phyloP scores from a whole-genome alignment of 2,329 filamentous ascomycete species.

The Neophaeococcomyces aloes region DNA sequence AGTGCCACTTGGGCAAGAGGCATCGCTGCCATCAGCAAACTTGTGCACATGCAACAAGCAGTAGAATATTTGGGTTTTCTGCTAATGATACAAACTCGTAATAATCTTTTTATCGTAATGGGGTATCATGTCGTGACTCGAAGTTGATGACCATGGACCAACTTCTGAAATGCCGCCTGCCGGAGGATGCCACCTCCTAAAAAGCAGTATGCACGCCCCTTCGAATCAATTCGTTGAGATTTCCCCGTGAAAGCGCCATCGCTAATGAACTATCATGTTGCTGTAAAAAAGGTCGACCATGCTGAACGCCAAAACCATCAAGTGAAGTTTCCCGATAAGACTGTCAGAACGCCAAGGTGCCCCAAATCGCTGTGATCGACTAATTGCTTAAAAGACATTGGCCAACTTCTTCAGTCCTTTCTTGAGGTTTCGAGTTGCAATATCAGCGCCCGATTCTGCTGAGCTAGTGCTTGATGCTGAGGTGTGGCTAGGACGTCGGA shows the following conservation, averaged over 20 bases:
- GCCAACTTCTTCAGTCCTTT: constrained; percentile 21
- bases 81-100: constrained; percentile 4
- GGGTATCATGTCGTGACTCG: constrained; percentile 8
- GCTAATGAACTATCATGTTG: background rate
- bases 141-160: constrained; percentile 7
- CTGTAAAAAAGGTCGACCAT: background rate
- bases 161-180: constrained; percentile 9
- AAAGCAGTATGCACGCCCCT: constrained; percentile 8
- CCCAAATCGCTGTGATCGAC: background rate
- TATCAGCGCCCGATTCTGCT: constrained; percentile 20
- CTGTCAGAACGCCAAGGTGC: constrained; percentile 1
- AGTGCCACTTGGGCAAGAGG: background rate
- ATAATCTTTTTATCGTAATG: background rate
- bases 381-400: constrained; percentile 10
- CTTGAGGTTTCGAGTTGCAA: constrained; percentile 19
- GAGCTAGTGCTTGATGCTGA: constrained; percentile 8
- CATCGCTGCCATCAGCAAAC: background rate
- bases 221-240: background rate
- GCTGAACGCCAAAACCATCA: background rate
- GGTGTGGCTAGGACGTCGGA: background rate
- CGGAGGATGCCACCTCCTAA: background rate
- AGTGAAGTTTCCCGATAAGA: background rate
- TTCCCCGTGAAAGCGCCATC: constrained; percentile 4
- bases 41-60: background rate
- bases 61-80: background rate